A percentile compares a stretch with the other conserved stretches of the same genome.
Evolutionary conservation across 2,329 filamentous ascomycete species (phyloP).

Genomic region (Albifimbria verrucaria): DNA sequence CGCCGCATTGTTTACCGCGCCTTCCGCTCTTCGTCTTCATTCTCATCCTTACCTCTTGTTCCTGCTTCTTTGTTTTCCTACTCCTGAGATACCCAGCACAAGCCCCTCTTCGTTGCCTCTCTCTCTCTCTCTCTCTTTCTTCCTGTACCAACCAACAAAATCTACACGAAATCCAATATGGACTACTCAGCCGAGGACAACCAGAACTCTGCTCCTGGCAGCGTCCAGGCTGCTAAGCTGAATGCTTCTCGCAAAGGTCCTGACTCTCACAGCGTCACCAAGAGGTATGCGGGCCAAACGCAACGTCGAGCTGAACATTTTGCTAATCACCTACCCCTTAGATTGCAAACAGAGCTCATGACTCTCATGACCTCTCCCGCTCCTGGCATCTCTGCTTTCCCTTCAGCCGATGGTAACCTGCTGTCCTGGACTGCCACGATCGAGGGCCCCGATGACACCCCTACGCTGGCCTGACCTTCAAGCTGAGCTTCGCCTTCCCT

Average conservation of each 20-base stretch:
- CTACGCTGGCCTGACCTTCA: constrained; percentile 87
- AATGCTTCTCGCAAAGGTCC: constrained; percentile 52
- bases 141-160: background rate
- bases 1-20: background rate
- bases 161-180: constrained; percentile 24
- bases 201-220: constrained; percentile 66
- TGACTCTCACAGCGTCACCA: constrained; percentile 73
- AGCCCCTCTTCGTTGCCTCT: background rate
- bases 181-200: constrained; percentile 49
- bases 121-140: background rate
- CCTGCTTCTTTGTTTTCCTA: too few species aligned
- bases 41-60: background rate
- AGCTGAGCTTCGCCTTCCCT: constrained; percentile 88
- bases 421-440: constrained; percentile 94
- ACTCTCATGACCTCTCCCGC: constrained; percentile 95
- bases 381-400: constrained; percentile 92
- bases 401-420: constrained; percentile 83
- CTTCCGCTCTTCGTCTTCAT: background rate
- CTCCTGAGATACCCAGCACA: too few species aligned
- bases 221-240: constrained; percentile 60
- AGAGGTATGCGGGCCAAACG: constrained; percentile 53
- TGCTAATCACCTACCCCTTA: constrained; percentile 33
- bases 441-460: constrained; percentile 84
- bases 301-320: background rate
- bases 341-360: constrained; percentile 96